A percentile compares a stretch with the other conserved stretches of the same genome.
These are phyloP conservation scores for Pestalotiopsis sp. DNA, from an alignment of 2,329 filamentous ascomycete species.

Conservation along the genomic window DNA sequence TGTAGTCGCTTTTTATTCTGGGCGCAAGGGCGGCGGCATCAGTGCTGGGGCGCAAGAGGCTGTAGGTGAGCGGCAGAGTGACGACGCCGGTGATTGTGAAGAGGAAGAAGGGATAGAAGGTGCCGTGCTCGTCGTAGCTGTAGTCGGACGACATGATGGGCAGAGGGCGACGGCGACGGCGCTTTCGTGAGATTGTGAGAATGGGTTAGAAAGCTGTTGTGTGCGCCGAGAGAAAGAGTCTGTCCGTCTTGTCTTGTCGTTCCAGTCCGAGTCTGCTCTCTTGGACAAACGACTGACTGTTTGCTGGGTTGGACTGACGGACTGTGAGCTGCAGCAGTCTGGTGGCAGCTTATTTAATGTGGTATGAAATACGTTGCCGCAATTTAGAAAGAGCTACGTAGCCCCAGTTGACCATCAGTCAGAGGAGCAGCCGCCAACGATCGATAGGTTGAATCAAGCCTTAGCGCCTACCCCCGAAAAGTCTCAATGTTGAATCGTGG, in stretches of 20 bases:
- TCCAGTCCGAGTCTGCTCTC: too few relatives aligned
- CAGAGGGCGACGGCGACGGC: slow-evolving; percentile 6
- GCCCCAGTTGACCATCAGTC: background rate
- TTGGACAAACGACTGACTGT: background rate
- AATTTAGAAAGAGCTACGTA: slow-evolving; percentile 9
- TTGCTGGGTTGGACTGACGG: background rate
- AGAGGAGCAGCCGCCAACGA: background rate
- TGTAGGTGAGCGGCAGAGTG: slow-evolving; percentile 89
- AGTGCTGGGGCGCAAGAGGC: slow-evolving; percentile 76
- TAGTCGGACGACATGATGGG: slow-evolving; percentile 88
- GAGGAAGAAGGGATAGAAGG: slow-evolving; percentile 99
- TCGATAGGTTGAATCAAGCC: background rate
- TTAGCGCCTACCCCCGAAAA: background rate
- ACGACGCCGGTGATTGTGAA: slow-evolving; percentile 86
- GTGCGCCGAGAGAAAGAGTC: background rate
- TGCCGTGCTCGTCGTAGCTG: slow-evolving; percentile 96
- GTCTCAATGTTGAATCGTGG: slow-evolving; percentile 11
- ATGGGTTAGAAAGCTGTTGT: background rate
- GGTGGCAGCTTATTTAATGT: background rate
- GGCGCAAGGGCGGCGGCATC: slow-evolving; percentile 79
- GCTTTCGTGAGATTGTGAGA: background rate
- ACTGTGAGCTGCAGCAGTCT: background rate
- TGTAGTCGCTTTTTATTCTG: slow-evolving; percentile 80
- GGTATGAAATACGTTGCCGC: slow-evolving; percentile 2
- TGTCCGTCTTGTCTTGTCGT: background rate